Base-by-base conservation (phyloP, 2,329 filamentous ascomycete species). In the Diplodia corticola region DNA sequence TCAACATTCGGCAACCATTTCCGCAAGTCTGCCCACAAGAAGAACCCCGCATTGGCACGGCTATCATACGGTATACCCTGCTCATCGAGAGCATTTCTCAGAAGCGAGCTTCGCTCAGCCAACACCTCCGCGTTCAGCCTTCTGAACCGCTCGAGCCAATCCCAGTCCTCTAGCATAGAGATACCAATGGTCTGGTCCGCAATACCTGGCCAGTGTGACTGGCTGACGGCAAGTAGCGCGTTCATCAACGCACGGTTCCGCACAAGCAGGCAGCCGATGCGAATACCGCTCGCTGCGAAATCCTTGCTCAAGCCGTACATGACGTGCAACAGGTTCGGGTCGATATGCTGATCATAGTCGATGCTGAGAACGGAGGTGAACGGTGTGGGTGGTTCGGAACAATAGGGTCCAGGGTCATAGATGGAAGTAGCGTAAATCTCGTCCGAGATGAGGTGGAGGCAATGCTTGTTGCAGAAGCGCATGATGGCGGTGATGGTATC, bases 21-120 rank as follows among this genome's bases (percentile, higher is more conserved):
- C 35, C 1, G 75, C 17, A 76, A 69, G 67, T 83, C 78, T 13
- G 80, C 70, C 73, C 80, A 83, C 4, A 83, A 64, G 65, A 82
- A 83, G 69, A 83, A 82, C 0, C 79, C 81, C 13, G 81, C 80
- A 68, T 81, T 81, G 22, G 74, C 73, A 30, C 76, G 76, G 5
- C 70, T 70, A 13, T 72, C 66, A 63, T 80, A 81, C 22, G 72
- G 71, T 9, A 84, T 79, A 0, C 73, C 76, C n/a, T 74, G 66
- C 5, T 69, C 68, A 7, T 74, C 63, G 13, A 78, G 54, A 40
- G 73, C 33, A 9, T 49, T 15, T 33, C 61, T 68, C 1, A 69
- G 69, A n/a, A 69, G 57, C 49, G 44, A 64, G 66, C 69, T 73
- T 4, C 64, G 64, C 28, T 67, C 67, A 20, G 68, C 68, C n/a